These are phyloP conservation scores for Alloteropsis semialata DNA, from an alignment of 176 grass and related monocot species.

Conservation along the genomic window DNA sequence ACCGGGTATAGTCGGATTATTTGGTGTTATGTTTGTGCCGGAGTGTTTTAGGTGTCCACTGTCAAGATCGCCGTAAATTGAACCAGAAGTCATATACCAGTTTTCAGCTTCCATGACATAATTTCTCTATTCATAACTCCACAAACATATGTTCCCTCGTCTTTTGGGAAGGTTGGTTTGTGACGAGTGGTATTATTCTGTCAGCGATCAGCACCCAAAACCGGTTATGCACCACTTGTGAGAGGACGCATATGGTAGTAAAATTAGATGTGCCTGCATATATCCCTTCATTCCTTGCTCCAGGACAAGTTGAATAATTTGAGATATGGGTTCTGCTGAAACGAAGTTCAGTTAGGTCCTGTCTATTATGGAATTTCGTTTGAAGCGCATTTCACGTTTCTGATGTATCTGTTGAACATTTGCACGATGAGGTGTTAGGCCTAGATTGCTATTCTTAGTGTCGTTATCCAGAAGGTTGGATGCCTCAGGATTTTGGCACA, in stretches of 20 bases:
- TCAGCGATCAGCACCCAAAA: not conserved
- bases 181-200: not conserved
- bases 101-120: not conserved
- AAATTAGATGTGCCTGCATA: not conserved
- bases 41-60: not conserved
- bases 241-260: not conserved
- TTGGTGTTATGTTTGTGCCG: not conserved
- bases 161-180: not conserved
- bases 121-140: not conserved
- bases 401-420: not conserved
- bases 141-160: not conserved
- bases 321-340: not conserved
- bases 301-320: not conserved
- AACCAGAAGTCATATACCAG: not conserved
- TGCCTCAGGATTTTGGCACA: not conserved
- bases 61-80: too few relatives aligned
- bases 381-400: not conserved
- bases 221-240: not conserved
- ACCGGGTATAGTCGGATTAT: not conserved
- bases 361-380: not conserved
- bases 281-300: not conserved
- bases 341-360: not conserved
- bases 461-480: not conserved
- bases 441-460: not conserved
- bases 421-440: not conserved